Conservation (phyloP, 2,329 filamentous ascomycete species). For the Shiraia bambusicola region DNA sequence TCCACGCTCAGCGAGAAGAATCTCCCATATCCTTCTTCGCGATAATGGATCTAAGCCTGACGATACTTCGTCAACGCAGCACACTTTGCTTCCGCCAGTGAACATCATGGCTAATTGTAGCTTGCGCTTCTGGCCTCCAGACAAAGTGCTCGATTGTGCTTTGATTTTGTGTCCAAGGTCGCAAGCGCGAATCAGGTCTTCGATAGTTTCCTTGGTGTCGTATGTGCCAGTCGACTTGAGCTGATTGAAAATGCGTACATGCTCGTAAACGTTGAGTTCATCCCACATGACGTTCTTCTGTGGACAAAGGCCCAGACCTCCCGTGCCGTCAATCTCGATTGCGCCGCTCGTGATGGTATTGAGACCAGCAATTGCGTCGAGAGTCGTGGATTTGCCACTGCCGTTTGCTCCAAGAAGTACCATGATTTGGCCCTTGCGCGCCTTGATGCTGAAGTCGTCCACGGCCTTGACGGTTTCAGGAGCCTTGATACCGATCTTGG, state of each 20-base stretch:
- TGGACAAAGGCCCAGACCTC: constrained; percentile 81
- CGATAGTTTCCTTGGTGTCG: constrained; percentile 61
- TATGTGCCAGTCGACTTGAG: constrained; percentile 63
- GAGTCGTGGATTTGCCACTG: constrained; percentile 84
- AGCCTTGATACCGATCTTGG: constrained; percentile 50
- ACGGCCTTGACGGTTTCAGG: constrained; percentile 77
- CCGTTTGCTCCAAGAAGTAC: constrained; percentile 87
- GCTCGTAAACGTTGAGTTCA: constrained; percentile 80
- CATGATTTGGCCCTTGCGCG: constrained; percentile 77
- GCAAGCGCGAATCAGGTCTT: constrained; percentile 66
- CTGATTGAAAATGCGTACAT: constrained; percentile 79
- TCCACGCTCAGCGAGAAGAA: constrained; percentile 80
- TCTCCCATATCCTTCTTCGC: constrained; percentile 90
- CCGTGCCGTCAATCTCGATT: constrained; percentile 75
- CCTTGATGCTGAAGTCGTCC: constrained; percentile 68
- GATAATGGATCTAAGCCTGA: constrained; percentile 86
- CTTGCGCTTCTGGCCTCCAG: constrained; percentile 89
- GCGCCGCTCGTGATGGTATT: constrained; percentile 73
- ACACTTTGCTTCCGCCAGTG: constrained; percentile 82
- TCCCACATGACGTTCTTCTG: constrained; percentile 96
- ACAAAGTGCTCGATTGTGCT: constrained; percentile 74
- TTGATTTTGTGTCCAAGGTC: constrained; percentile 75
- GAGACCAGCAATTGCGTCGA: constrained; percentile 83
- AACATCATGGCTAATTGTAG: constrained; percentile 94
- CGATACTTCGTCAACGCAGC: constrained; percentile 89